Evolutionary conservation across 2,329 filamentous ascomycete genomes (phyloP).

Genomic region (Elsinoe ampelina): DNA sequence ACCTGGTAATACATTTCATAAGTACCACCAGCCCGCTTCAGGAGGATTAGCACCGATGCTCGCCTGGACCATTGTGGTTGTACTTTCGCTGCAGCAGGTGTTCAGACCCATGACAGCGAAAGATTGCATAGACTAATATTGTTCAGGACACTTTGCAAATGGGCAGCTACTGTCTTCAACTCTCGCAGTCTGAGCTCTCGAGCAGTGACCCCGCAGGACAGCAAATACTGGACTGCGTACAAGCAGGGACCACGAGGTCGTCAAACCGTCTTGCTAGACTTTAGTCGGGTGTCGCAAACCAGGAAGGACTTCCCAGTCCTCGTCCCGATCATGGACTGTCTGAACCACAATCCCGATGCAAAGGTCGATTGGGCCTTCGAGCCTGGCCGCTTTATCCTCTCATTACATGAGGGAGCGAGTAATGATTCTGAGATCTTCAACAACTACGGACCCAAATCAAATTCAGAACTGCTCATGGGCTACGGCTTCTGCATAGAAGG

Average conservation of each 20-base stretch:
- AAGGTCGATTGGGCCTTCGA: constrained; percentile 41
- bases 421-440: constrained; percentile 40
- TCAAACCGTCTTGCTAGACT: constrained; percentile 28
- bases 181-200: constrained; percentile 43
- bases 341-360: constrained; percentile 40
- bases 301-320: constrained; percentile 36
- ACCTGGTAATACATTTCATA: no score
- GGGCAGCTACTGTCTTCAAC: constrained; percentile 44
- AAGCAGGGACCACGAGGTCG: constrained; percentile 23
- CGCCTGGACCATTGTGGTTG: not conserved
- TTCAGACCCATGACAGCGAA: no score
- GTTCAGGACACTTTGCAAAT: constrained; percentile 38
- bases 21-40: not conserved
- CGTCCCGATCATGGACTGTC: constrained; percentile 41
- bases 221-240: constrained; percentile 30
- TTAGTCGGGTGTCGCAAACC: constrained; percentile 24
- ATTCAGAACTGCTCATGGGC: constrained; percentile 44
- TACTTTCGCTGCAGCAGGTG: no score
- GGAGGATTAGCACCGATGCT: not conserved
- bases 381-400: constrained; percentile 32
- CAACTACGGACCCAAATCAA: constrained; percentile 46
- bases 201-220: constrained; percentile 25
- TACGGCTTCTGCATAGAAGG: constrained; percentile 43
- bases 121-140: no score
- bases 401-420: constrained; percentile 26